Base-by-base conservation (phyloP, 495 filamentous ascomycete genomes). In the Penicillium pulvis region DNA sequence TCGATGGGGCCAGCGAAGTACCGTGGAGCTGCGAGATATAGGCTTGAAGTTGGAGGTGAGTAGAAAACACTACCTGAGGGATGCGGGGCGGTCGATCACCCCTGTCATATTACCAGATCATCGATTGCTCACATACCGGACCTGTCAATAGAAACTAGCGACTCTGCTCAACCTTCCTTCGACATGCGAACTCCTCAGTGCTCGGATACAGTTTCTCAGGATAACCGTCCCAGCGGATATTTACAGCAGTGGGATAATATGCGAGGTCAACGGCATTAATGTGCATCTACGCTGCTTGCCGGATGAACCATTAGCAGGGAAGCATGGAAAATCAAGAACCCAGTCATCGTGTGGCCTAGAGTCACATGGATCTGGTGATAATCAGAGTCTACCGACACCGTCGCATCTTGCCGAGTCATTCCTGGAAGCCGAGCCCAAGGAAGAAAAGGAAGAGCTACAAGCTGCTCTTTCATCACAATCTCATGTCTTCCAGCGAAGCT, bases 341-440 rank as follows among this genome's bases (percentile, higher is more conserved):
- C 55, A 26, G 19, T 42, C 26, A 31, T 6, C 31, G 11, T 35
- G 47, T 23, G 20, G 20, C 6, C 20, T 53, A 9, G 46, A 36
- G 3, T 42, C 9, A 20, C 61, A 64, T 53, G 64, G 67, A 14
- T 10, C 53, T 17, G 55, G 36, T 9, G 65, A 63, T 35, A 71
- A 64, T 2, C 58, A 68, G 7, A 63, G 66, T 36, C 52, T 96
- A 11, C 90, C 91, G 4, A 91, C 89, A 16, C 85, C 91, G n/a
- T 82, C 87, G 59, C 88, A 93, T 56, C 80, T 98, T 31, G 93
- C 93, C 4, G 81, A 92, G 69, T 95, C 90, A 0, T 97, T 97
- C 72, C 78, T 98, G 14, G 82, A 91, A 61, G 83, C 90, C 1
- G 90, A 97, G 62, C 89, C 92, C 1, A 71, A 70, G 43, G 83